phyloP scores from a whole-genome alignment of 1,284 basidiomycete genomes.

The Moniliophthora roreri region DNA sequence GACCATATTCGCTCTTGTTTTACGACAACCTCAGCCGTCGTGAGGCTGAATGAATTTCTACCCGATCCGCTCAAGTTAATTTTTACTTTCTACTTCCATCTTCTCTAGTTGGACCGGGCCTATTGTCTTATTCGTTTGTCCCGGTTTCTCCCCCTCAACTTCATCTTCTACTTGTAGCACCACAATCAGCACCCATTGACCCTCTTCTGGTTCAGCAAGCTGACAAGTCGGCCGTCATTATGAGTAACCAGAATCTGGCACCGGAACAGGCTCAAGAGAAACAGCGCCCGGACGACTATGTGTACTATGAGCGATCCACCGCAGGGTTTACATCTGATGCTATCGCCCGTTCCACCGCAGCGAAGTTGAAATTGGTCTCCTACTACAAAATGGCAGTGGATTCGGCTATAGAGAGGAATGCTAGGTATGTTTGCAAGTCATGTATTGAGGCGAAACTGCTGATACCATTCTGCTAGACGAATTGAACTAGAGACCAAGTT shows the following conservation, averaged over 20 bases:
- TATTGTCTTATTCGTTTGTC: no score
- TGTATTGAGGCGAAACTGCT: constrained; percentile 12
- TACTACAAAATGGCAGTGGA: constrained; percentile 86
- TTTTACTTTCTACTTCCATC: constrained; percentile 12
- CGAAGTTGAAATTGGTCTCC: constrained; percentile 96
- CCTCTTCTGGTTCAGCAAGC: constrained; percentile 21
- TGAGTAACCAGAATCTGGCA: constrained; percentile 11
- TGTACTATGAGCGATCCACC: constrained; percentile 93
- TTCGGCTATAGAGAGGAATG: constrained; percentile 52
- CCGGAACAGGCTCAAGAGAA: constrained; percentile 10
- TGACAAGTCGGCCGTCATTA: constrained; percentile 25
- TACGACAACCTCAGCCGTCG: not conserved
- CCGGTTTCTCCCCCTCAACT: constrained; percentile 22
- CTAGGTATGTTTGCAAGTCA: constrained; percentile 37
- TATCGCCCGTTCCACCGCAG: constrained; percentile 89
- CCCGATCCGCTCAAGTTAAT: not conserved
- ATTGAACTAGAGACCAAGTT: constrained; percentile 92
- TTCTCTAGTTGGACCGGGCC: not conserved
- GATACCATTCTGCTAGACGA: constrained; percentile 52
- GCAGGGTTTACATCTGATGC: constrained; percentile 85
- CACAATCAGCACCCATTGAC: constrained; percentile 25
- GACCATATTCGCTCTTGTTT: not conserved
- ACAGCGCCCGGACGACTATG: constrained; percentile 61
- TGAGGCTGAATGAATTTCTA: not conserved
- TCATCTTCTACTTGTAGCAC: constrained; percentile 35